Evolutionary conservation across 2,329 filamentous ascomycete genomes (phyloP).

Genomic region (Verticillium tricorpus): DNA sequence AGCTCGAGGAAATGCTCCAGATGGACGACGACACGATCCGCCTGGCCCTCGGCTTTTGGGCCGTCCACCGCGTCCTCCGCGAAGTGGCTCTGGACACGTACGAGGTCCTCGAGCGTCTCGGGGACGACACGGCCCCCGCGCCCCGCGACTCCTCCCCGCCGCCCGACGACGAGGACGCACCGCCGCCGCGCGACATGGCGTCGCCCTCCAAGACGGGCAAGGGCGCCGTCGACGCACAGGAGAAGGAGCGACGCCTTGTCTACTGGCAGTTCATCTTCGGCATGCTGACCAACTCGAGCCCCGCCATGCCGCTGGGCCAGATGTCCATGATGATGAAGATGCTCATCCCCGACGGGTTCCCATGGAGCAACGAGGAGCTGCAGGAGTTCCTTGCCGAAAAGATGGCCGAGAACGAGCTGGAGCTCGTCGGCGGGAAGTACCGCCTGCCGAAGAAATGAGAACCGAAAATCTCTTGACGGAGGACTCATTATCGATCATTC

Average conservation of each 20-base stretch:
- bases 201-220: conserved; percentile 43
- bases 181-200: conserved; percentile 16
- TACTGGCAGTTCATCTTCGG: conserved; percentile 92
- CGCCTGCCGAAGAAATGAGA: conserved; percentile 55
- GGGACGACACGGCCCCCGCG: conserved; percentile 31
- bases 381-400: conserved; percentile 75
- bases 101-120: conserved; percentile 62
- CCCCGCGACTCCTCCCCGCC: conserved; percentile 15
- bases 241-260: conserved; percentile 54
- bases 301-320: conserved; percentile 70
- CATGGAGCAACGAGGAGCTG: conserved; percentile 85
- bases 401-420: conserved; percentile 66
- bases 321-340: conserved; percentile 96
- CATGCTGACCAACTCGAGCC: conserved; percentile 90
- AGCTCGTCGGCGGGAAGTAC: conserved; percentile 68
- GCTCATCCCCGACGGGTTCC: conserved; percentile 80
- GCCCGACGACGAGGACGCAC: conserved; percentile 13
- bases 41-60: conserved; percentile 67
- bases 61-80: conserved; percentile 59
- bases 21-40: conserved; percentile 72
- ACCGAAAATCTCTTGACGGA: background rate
- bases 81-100: conserved; percentile 52
- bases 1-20: conserved; percentile 54
- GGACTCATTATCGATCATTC: background rate
- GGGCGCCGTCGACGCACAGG: conserved; percentile 56